Evolutionary conservation across 192 early-diverging fungal species (phyloP).

Genomic region (Coemansia sp.): DNA sequence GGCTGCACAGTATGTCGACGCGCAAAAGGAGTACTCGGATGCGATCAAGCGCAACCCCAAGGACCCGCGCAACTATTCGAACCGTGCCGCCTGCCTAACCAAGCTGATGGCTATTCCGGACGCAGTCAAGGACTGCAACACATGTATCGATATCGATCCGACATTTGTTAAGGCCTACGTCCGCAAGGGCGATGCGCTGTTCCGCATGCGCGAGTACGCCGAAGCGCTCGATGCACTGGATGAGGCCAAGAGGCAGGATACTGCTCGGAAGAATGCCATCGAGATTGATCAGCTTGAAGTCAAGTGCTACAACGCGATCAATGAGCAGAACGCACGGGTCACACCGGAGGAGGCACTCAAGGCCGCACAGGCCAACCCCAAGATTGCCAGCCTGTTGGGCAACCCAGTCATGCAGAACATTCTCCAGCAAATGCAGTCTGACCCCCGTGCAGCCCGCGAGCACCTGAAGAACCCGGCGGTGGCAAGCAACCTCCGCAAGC

Average conservation of each 20-base stretch:
- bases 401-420: constrained; percentile 98
- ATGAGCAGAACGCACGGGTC: constrained; percentile 50
- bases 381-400: constrained; percentile 77
- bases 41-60: constrained; percentile 93
- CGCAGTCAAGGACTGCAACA: constrained; percentile 93
- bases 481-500: constrained; percentile 90
- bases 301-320: constrained; percentile 82
- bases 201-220: constrained; percentile 84
- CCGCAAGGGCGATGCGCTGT: constrained; percentile 89
- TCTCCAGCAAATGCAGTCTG: constrained; percentile 94
- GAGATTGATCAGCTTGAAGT: constrained; percentile 81
- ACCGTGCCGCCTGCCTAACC: constrained; percentile 93
- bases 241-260: constrained; percentile 73
- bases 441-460: constrained; percentile 88
- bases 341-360: constrained; percentile 75
- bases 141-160: constrained; percentile 78
- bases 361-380: constrained; percentile 88
- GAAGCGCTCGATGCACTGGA: constrained; percentile 81
- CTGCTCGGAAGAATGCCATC: constrained; percentile 73
- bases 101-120: constrained; percentile 93
- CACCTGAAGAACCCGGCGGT: constrained; percentile 95
- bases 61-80: constrained; percentile 89
- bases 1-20: constrained; percentile 76
- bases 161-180: constrained; percentile 93
- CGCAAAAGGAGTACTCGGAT: constrained; percentile 91